Evolutionary conservation across 2,329 filamentous ascomycete species (phyloP).

Genomic region (Trichoderma citrinoviride): DNA sequence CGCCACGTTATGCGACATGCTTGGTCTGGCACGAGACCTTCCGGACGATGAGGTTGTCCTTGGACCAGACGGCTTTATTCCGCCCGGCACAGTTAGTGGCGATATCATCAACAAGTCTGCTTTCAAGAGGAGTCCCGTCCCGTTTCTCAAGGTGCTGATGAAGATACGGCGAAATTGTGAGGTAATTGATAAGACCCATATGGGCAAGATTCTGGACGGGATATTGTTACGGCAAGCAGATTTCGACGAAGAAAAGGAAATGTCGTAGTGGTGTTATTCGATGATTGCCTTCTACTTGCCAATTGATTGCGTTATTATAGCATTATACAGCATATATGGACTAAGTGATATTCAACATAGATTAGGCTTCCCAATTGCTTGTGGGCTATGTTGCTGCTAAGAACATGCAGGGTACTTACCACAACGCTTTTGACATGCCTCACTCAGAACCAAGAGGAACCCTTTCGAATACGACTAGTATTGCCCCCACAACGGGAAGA

Average conservation of each 20-base stretch:
- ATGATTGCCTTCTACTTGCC: too few relatives aligned
- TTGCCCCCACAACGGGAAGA: too few relatives aligned
- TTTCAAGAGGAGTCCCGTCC: conserved; percentile 36
- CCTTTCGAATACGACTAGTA: too few relatives aligned
- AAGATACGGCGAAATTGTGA: conserved; percentile 39
- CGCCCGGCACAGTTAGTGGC: conserved; percentile 1
- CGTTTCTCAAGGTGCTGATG: conserved; percentile 38
- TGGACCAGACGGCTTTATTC: conserved; percentile 37
- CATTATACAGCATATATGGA: too few relatives aligned
- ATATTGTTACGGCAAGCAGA: conserved; percentile 26
- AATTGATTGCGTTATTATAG: too few relatives aligned
- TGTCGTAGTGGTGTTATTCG: too few relatives aligned
- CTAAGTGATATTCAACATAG: too few relatives aligned
- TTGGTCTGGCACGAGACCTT: conserved; percentile 46
- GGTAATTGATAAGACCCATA: conserved; percentile 42
- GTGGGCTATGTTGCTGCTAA: too few relatives aligned
- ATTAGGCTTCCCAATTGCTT: too few relatives aligned
- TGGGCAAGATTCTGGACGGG: conserved; percentile 40
- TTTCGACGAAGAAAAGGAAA: conserved; percentile 21
- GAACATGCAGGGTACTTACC: too few relatives aligned
- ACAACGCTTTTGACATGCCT: too few relatives aligned
- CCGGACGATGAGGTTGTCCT: conserved; percentile 27
- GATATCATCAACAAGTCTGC: conserved; percentile 24
- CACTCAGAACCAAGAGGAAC: too few relatives aligned
- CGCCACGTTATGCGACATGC: conserved; percentile 45